A percentile compares a stretch with the other conserved stretches of the same genome.
Conservation (phyloP, 371 early-diverging fungal species). For the Apophysomyces ossiformis region DNA sequence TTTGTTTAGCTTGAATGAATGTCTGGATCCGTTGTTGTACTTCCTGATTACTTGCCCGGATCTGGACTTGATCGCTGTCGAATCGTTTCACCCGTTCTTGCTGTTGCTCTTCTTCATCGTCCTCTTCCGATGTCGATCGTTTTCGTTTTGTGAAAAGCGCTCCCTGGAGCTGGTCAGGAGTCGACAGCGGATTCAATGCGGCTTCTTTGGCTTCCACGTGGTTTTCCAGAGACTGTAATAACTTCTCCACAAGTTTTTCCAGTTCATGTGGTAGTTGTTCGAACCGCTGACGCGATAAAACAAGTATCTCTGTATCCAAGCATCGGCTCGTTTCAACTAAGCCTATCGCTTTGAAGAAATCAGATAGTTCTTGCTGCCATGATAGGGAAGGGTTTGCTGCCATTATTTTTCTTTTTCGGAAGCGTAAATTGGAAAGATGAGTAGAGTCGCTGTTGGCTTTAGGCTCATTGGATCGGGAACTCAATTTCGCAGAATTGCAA, state of each 20-base stretch:
- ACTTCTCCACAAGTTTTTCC: constrained; percentile 39
- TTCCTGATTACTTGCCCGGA: constrained; percentile 47
- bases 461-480: too few relatives aligned
- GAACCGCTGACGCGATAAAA: constrained; percentile 37
- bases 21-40: constrained; percentile 55
- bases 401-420: background rate
- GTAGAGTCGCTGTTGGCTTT: too few relatives aligned
- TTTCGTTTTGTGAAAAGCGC: constrained; percentile 31
- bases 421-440: background rate
- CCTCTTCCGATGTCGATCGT: constrained; percentile 5
- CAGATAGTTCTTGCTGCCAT: constrained; percentile 38
- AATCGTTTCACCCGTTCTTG: constrained; percentile 37
- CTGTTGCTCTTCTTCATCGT: constrained; percentile 21
- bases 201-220: constrained; percentile 43
- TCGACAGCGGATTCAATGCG: constrained; percentile 9
- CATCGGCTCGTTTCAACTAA: constrained; percentile 47
- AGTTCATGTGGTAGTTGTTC: constrained; percentile 39
- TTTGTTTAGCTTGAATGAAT: constrained; percentile 66
- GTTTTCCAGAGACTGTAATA: constrained; percentile 37
- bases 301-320: constrained; percentile 39
- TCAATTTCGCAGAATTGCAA: too few relatives aligned
- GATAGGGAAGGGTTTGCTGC: constrained; percentile 13
- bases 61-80: constrained; percentile 51
- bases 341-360: constrained; percentile 41
- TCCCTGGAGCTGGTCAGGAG: constrained; percentile 14